phyloP scores from a whole-genome alignment of 345 rosid species.

The Syzygium aromaticum region DNA sequence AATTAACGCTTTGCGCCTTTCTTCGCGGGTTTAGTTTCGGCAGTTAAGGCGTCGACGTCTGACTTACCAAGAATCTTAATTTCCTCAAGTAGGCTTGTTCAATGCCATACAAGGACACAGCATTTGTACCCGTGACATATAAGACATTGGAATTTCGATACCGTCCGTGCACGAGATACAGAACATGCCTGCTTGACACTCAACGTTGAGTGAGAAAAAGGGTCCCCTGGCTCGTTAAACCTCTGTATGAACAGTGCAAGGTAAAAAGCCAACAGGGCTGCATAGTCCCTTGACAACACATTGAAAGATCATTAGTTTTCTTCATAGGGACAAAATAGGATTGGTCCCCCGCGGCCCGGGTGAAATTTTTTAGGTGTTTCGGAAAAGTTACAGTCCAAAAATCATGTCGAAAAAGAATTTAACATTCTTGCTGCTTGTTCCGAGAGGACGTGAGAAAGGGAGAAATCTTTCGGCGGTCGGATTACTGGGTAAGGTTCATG shows the following conservation, averaged over 20 bases:
- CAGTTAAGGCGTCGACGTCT: neutral
- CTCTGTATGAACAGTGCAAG: neutral
- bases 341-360: neutral
- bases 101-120: neutral
- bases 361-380: neutral
- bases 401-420: neutral
- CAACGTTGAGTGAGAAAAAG: neutral
- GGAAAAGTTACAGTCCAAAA: neutral
- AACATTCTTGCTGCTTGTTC: neutral
- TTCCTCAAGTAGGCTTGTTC: neutral
- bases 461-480: neutral
- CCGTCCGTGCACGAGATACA: neutral
- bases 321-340: neutral
- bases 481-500: conserved; percentile 7
- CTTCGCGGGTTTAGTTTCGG: neutral
- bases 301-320: neutral
- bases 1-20: neutral
- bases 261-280: neutral
- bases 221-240: neutral
- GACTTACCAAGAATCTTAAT: neutral
- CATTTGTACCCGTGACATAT: neutral
- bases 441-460: neutral
- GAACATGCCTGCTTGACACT: neutral
- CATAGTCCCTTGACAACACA: neutral
- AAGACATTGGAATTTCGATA: neutral